Conservation (phyloP, 768 basidiomycete genomes). For the Kwoniella botswanensis region DNA sequence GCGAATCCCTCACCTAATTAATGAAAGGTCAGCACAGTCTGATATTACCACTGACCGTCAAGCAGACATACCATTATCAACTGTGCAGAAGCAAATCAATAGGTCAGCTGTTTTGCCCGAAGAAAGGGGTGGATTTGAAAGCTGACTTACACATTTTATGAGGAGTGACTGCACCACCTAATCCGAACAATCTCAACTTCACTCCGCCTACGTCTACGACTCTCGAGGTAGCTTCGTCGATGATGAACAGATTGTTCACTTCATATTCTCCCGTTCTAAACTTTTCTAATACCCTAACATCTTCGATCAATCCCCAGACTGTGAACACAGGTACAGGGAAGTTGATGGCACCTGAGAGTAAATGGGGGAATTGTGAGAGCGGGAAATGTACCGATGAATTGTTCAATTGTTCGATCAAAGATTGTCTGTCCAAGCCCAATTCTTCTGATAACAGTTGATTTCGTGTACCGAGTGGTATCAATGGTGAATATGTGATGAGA, state of each 20-base stretch:
- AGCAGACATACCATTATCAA: constrained; percentile 58
- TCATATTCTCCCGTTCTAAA: constrained; percentile 80
- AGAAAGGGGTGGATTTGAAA: not conserved
- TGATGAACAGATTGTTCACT: constrained; percentile 85
- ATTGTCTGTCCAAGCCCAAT: constrained; percentile 57
- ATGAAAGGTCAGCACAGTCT: constrained; percentile 6
- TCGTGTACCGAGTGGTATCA: constrained; percentile 82
- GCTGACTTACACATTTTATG: constrained; percentile 69
- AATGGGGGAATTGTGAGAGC: constrained; percentile 90
- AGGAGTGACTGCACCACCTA: constrained; percentile 91
- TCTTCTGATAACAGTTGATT: constrained; percentile 68
- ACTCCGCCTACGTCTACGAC: constrained; percentile 89
- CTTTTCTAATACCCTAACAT: constrained; percentile 89
- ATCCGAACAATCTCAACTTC: constrained; percentile 89
- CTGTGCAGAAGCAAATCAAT: constrained; percentile 17
- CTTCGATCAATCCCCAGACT: constrained; percentile 97
- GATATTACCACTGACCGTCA: constrained; percentile 68
- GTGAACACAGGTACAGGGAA: constrained; percentile 92
- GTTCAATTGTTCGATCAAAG: constrained; percentile 75
- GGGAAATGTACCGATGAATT: constrained; percentile 69
- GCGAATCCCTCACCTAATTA: constrained; percentile 74
- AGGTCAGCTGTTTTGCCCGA: not conserved
- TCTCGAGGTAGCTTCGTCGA: constrained; percentile 95
- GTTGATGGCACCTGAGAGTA: constrained; percentile 87
- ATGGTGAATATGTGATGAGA: constrained; percentile 92